These are phyloP conservation scores for Phytophthora sp. DNA, from an alignment of 352 stramenopile species.

Conservation along the genomic window DNA sequence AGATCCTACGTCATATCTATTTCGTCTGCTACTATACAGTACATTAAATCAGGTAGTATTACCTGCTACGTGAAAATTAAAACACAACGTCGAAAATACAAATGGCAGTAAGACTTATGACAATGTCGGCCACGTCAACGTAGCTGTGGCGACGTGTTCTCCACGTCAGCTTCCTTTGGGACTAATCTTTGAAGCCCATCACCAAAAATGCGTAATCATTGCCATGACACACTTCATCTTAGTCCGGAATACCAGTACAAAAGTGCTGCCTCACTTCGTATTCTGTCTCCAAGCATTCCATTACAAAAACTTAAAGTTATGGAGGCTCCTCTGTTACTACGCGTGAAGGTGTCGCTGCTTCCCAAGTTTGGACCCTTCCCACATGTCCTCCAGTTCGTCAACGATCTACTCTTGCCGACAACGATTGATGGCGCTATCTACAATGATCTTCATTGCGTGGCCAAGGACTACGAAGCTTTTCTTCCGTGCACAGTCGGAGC, in stretches of 20 bases:
- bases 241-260: no score
- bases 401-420: not conserved
- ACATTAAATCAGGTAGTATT: no score
- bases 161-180: constrained; percentile 3
- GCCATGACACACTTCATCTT: not conserved
- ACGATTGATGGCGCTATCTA: constrained; percentile 6
- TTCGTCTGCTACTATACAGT: no score
- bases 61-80: no score
- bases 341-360: not conserved
- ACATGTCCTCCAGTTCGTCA: constrained; percentile 6
- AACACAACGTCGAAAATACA: no score
- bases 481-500: not conserved
- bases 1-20: no score
- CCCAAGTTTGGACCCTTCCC: not conserved
- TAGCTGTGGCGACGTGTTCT: not conserved
- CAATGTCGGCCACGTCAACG: not conserved
- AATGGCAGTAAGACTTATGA: no score
- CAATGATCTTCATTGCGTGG: constrained; percentile 2
- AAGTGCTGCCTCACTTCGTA: not conserved
- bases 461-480: not conserved
- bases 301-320: not conserved
- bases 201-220: not conserved
- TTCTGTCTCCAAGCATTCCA: not conserved
- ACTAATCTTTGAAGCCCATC: constrained; percentile 5
- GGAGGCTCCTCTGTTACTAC: constrained; percentile 3